Conservation (phyloP, 345 rosid genomes). For the Litchi chinensis region DNA sequence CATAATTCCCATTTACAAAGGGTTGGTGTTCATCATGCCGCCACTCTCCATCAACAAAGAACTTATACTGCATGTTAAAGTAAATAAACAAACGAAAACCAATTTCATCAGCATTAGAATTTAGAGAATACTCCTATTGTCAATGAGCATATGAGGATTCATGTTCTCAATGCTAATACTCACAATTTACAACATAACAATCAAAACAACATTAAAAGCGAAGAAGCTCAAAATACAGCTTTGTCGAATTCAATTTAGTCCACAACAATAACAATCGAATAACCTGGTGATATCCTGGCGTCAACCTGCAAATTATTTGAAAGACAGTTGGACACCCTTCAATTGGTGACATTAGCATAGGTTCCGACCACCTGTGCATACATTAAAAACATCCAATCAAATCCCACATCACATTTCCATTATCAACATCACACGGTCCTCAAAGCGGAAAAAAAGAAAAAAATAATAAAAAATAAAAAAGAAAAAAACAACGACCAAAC, state of each 20-base stretch:
- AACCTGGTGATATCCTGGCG: constrained; percentile 88
- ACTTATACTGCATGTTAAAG: constrained; percentile 73
- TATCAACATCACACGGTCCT: not conserved
- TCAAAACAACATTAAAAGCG: not conserved
- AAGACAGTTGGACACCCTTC: constrained; percentile 81
- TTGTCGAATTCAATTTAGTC: constrained; percentile 9
- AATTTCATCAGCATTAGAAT: constrained; percentile 16
- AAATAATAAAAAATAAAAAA: not conserved
- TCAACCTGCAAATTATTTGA: constrained; percentile 68
- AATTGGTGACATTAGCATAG: constrained; percentile 70
- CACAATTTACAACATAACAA: not conserved
- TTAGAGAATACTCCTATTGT: constrained; percentile 16
- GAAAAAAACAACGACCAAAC: not conserved
- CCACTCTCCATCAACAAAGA: constrained; percentile 93
- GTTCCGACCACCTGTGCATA: constrained; percentile 72
- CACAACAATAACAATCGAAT: constrained; percentile 7
- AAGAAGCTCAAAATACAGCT: not conserved
- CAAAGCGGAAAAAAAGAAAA: constrained; percentile 5
- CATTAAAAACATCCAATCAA: constrained; percentile 16
- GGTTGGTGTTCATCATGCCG: constrained; percentile 80
- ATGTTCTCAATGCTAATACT: not conserved
- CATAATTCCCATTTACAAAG: constrained; percentile 56
- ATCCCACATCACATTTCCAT: constrained; percentile 17
- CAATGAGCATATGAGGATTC: not conserved
- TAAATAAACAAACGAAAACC: constrained; percentile 25